phyloP scores from a whole-genome alignment of 345 rosid species.

The Gynandropsis gynandra region DNA sequence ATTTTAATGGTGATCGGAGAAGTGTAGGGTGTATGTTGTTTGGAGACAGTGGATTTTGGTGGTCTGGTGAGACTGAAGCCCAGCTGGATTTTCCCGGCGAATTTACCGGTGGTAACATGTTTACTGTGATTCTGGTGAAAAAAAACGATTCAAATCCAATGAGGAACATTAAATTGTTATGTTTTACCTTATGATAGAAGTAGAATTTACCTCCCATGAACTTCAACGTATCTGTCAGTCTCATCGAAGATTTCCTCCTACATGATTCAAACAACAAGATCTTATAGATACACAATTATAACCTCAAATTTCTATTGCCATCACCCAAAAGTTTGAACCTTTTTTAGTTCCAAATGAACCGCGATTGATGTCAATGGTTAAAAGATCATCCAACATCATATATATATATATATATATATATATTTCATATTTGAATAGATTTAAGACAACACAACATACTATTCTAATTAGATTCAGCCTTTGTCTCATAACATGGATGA shows the following conservation, averaged over 20 bases:
- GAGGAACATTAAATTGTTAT: background rate
- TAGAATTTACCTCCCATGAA: slow-evolving; percentile 43
- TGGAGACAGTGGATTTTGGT: slow-evolving; percentile 39
- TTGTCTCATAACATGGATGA: no score
- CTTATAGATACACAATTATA: no score
- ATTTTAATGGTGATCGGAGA: slow-evolving; percentile 44
- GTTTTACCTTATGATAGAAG: background rate
- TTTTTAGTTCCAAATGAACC: no score
- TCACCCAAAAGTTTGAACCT: no score
- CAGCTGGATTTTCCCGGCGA: slow-evolving; percentile 36
- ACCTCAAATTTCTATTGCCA: no score
- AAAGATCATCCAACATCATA: no score
- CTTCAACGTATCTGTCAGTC: slow-evolving; percentile 56
- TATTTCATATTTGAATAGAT: no score
- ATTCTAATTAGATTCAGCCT: no score
- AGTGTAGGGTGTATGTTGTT: slow-evolving; percentile 32
- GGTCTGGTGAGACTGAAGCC: slow-evolving; percentile 39
- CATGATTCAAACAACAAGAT: slow-evolving; percentile 10
- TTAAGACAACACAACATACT: no score
- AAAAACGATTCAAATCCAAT: background rate
- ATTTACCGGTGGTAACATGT: slow-evolving; percentile 35
- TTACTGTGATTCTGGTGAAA: slow-evolving; percentile 42
- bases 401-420: no score
- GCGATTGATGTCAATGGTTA: background rate
- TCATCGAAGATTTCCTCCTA: slow-evolving; percentile 80